Conservation (phyloP, 73 alveolate genomes). For the Stentor coeruleus region DNA sequence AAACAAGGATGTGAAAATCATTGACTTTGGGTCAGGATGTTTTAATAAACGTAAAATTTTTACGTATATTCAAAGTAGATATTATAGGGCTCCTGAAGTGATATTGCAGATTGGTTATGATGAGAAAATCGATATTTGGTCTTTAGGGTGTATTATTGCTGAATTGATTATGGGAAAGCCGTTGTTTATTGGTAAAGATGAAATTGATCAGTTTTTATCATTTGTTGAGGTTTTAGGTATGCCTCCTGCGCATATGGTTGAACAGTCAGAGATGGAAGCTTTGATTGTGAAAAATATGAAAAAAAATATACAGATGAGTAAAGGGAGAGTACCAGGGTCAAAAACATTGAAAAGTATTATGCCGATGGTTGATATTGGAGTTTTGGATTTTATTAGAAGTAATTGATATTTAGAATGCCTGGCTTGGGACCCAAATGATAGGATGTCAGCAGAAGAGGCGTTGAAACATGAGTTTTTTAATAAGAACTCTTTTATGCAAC, state of each 20-base stretch:
- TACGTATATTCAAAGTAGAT: slow-evolving; percentile 33
- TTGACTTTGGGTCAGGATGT: slow-evolving; percentile 33
- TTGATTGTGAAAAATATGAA: too few species aligned
- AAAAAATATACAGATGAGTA: slow-evolving; percentile 73
- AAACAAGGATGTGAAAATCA: not conserved
- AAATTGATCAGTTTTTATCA: slow-evolving; percentile 47
- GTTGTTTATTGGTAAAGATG: slow-evolving; percentile 79
- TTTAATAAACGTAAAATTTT: not conserved
- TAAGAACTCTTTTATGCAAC: too few species aligned
- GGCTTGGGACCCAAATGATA: slow-evolving; percentile 80
- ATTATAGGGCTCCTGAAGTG: slow-evolving; percentile 84
- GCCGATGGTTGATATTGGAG: not conserved
- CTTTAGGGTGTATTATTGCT: slow-evolving; percentile 83
- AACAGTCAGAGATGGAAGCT: not conserved
- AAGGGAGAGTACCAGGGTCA: slow-evolving; percentile 51
- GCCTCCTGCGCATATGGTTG: not conserved
- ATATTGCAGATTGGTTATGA: slow-evolving; percentile 58
- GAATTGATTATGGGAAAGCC: slow-evolving; percentile 71
- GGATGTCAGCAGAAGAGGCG: slow-evolving; percentile 72
- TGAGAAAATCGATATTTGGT: slow-evolving; percentile 81
- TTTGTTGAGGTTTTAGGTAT: slow-evolving; percentile 28
- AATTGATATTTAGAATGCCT: slow-evolving; percentile 59
- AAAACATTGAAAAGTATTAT: not conserved
- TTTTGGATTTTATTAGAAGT: slow-evolving; percentile 13
- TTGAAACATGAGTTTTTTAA: too few species aligned